These are phyloP conservation scores for Colletotrichum costaricense DNA, from an alignment of 2,329 filamentous ascomycete species.

Conservation along the genomic window DNA sequence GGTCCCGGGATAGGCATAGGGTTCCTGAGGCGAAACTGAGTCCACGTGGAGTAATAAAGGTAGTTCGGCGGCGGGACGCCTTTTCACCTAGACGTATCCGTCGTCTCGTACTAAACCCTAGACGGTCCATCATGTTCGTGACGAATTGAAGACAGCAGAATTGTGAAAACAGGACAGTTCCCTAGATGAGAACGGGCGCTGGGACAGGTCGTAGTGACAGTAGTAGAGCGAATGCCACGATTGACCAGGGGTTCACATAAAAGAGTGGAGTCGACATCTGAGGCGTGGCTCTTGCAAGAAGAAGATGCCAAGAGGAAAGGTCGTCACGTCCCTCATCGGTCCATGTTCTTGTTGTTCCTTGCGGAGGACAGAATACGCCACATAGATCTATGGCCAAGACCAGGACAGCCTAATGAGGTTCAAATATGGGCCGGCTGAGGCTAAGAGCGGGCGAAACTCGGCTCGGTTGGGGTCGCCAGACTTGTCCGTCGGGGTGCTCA, in stretches of 20 bases:
- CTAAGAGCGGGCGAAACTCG: background rate
- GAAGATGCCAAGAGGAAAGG: slow-evolving; percentile 5
- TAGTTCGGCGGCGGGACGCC: background rate
- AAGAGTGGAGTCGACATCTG: slow-evolving; percentile 29
- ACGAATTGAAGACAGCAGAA: background rate
- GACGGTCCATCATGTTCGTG: background rate
- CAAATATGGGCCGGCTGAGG: slow-evolving; percentile 19
- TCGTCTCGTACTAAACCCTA: background rate
- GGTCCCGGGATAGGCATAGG: background rate
- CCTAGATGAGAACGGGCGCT: slow-evolving; percentile 6
- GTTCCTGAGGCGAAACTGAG: background rate
- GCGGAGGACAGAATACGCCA: background rate
- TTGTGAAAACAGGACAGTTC: background rate
- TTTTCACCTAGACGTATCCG: background rate
- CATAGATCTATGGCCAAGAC: slow-evolving; percentile 24
- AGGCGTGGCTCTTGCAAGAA: slow-evolving; percentile 11
- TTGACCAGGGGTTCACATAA: slow-evolving; percentile 25
- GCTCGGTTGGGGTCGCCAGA: background rate
- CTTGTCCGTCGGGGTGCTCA: background rate
- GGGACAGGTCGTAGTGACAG: background rate
- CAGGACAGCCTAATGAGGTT: slow-evolving; percentile 21
- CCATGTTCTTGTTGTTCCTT: background rate
- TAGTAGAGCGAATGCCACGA: slow-evolving; percentile 21
- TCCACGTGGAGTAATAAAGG: background rate
- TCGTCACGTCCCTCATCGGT: slow-evolving; percentile 5